A percentile compares a stretch with the other conserved stretches of the same genome.
These are phyloP conservation scores for Colletotrichum siamense DNA, from an alignment of 2,329 filamentous ascomycete genomes.

Conservation along the genomic window DNA sequence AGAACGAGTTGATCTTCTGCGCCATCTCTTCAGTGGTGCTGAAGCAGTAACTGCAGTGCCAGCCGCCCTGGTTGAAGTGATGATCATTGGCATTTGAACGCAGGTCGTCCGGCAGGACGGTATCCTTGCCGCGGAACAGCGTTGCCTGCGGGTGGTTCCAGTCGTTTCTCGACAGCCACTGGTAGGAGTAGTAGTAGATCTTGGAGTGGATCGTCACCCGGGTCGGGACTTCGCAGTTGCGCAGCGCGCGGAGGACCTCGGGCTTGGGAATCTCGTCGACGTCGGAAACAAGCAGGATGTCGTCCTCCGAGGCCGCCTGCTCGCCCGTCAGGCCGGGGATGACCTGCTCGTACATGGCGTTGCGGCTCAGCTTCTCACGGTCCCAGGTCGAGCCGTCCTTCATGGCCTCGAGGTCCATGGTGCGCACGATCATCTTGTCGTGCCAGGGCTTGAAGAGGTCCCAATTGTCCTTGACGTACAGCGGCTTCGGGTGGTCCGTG, in stretches of 20 bases:
- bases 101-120: constrained; percentile 59
- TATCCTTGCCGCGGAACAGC: constrained; percentile 49
- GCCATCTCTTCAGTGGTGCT: constrained; percentile 59
- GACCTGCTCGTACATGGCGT: constrained; percentile 64
- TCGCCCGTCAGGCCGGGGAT: constrained; percentile 51
- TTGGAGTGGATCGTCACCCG: constrained; percentile 56
- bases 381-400: constrained; percentile 44
- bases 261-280: constrained; percentile 66
- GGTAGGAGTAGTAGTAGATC: constrained; percentile 65
- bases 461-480: constrained; percentile 59
- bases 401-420: constrained; percentile 24
- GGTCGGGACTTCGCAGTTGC: constrained; percentile 56
- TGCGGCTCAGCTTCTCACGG: constrained; percentile 57
- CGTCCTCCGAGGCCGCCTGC: constrained; percentile 48
- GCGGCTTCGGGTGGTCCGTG: constrained; percentile 59
- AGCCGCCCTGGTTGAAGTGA: constrained; percentile 51
- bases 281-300: constrained; percentile 65
- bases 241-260: constrained; percentile 51
- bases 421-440: constrained; percentile 64
- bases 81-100: constrained; percentile 51
- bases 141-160: constrained; percentile 69
- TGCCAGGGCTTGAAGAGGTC: constrained; percentile 56
- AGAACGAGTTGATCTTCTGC: constrained; percentile 56
- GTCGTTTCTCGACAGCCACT: constrained; percentile 50
- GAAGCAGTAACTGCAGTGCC: constrained; percentile 70